Percentiles rank a stretch among this genome's conserved stretches.
Evolutionary conservation across 2,329 filamentous ascomycete genomes (phyloP).

Genomic region (Microcyclospora pomicola): DNA sequence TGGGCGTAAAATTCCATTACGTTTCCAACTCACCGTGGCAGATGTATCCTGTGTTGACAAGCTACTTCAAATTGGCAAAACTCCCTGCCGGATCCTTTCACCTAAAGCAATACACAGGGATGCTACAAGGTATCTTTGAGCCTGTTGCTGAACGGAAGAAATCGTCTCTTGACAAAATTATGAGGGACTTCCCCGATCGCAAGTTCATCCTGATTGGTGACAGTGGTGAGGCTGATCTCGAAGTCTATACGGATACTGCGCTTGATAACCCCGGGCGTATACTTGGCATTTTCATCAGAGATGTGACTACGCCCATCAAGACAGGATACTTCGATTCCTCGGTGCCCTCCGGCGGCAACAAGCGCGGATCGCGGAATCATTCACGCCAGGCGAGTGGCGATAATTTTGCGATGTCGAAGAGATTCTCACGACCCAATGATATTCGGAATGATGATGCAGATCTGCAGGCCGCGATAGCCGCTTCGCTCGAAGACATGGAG

Average conservation of each 20-base stretch:
- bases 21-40: slow-evolving; percentile 99
- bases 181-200: slow-evolving; percentile 77
- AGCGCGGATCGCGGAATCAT: slow-evolving; percentile 18
- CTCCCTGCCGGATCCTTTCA: slow-evolving; percentile 84
- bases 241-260: slow-evolving; percentile 92
- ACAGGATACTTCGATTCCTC: slow-evolving; percentile 61
- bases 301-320: slow-evolving; percentile 68
- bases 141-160: slow-evolving; percentile 93
- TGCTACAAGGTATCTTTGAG: slow-evolving; percentile 96
- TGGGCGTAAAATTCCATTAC: slow-evolving; percentile 86
- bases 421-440: slow-evolving; percentile 19
- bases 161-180: slow-evolving; percentile 68
- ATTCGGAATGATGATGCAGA: slow-evolving; percentile 35
- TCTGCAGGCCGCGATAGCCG: slow-evolving; percentile 33
- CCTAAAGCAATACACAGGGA: slow-evolving; percentile 88
- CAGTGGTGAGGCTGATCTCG: slow-evolving; percentile 89
- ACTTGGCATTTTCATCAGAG: slow-evolving; percentile 80
- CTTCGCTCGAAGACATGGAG: slow-evolving; percentile 34
- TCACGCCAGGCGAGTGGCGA: slow-evolving; percentile 18
- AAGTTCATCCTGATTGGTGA: slow-evolving; percentile 88
- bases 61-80: slow-evolving; percentile 67
- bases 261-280: slow-evolving; percentile 71
- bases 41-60: slow-evolving; percentile 75
- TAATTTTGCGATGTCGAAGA: slow-evolving; percentile 18
- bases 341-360: slow-evolving; percentile 18